phyloP scores from a whole-genome alignment of 257 asterid species.

The Solanum ossicruentum region DNA sequence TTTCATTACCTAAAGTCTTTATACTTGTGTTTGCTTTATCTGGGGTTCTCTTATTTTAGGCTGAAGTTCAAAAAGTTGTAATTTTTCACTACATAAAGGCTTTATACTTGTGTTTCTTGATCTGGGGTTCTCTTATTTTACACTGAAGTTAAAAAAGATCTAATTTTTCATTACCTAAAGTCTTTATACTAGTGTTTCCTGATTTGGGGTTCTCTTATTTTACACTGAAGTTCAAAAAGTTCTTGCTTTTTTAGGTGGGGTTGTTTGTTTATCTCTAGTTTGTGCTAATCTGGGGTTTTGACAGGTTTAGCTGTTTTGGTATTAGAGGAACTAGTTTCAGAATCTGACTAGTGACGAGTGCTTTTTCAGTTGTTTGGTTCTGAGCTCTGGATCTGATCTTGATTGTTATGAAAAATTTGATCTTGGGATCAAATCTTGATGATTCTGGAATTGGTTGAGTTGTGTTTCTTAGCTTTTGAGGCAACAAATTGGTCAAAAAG shows the following conservation, averaged over 20 bases:
- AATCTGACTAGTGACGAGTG: slow-evolving; percentile 6
- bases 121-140: slow-evolving; percentile 24
- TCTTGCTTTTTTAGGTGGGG: slow-evolving; percentile 11
- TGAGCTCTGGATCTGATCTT: slow-evolving; percentile 46
- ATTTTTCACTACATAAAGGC: slow-evolving; percentile 9
- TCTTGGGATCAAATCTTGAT: slow-evolving; percentile 35
- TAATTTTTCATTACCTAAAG: slow-evolving; percentile 9
- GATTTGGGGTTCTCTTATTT: slow-evolving; percentile 29
- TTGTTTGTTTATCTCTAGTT: slow-evolving; percentile 10
- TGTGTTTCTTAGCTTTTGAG: slow-evolving; percentile 13
- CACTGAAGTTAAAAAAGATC: slow-evolving; percentile 4
- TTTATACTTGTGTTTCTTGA: slow-evolving; percentile 13
- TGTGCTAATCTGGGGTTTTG: background rate
- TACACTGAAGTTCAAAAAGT: slow-evolving; percentile 7
- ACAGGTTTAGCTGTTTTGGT: slow-evolving; percentile 19
- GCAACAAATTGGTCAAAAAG: background rate
- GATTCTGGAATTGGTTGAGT: slow-evolving; percentile 71
- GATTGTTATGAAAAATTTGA: slow-evolving; percentile 28
- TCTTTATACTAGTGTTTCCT: slow-evolving; percentile 11
- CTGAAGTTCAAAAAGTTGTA: slow-evolving; percentile 1
- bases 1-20: slow-evolving; percentile 10
- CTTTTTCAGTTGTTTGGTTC: slow-evolving; percentile 1
- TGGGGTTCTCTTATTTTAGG: background rate
- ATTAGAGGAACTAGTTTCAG: background rate
- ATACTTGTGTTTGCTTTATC: slow-evolving; percentile 2